A percentile compares a stretch with the other conserved stretches of the same genome.
Conservation (phyloP, 2,329 filamentous ascomycete genomes). For the Alternaria sp. region DNA sequence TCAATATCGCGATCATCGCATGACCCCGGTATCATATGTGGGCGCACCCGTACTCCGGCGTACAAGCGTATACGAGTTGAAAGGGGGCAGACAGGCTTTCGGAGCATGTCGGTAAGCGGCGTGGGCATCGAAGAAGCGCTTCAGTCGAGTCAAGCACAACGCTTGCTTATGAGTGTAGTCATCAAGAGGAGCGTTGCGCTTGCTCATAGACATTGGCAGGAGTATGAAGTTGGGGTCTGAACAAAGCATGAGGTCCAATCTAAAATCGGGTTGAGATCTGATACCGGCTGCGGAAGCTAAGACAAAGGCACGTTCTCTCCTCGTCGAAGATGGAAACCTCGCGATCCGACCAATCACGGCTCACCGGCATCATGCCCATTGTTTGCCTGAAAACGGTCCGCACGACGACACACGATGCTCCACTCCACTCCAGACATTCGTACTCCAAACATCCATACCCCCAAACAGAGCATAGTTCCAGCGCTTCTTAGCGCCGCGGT, state of each 20-base stretch:
- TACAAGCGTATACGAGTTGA: background rate
- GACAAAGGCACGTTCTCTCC: slow-evolving; percentile 9
- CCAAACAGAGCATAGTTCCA: background rate
- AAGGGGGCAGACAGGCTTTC: background rate
- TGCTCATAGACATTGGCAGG: background rate
- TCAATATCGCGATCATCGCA: background rate
- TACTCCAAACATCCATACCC: background rate
- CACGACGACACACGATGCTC: slow-evolving; percentile 14
- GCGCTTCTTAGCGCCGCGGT: background rate
- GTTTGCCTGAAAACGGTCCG: slow-evolving; percentile 23
- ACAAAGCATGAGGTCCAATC: slow-evolving; percentile 1
- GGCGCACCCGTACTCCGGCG: background rate
- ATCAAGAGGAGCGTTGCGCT: background rate
- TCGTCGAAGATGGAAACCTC: slow-evolving; percentile 9
- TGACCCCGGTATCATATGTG: background rate
- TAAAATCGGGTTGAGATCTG: slow-evolving; percentile 4
- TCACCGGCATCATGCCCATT: background rate
- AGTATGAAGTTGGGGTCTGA: background rate
- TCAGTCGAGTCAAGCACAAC: background rate
- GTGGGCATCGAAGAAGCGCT: background rate
- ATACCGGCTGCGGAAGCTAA: slow-evolving; percentile 16
- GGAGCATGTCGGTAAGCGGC: slow-evolving; percentile 2
- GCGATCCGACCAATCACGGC: slow-evolving; percentile 17
- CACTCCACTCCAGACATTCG: background rate
- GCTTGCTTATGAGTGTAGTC: background rate